Evolutionary conservation across 2,329 filamentous ascomycete species (phyloP), one percentile per base, ranked within the genome.

Genomic region (Aspergillus sp.): DNA sequence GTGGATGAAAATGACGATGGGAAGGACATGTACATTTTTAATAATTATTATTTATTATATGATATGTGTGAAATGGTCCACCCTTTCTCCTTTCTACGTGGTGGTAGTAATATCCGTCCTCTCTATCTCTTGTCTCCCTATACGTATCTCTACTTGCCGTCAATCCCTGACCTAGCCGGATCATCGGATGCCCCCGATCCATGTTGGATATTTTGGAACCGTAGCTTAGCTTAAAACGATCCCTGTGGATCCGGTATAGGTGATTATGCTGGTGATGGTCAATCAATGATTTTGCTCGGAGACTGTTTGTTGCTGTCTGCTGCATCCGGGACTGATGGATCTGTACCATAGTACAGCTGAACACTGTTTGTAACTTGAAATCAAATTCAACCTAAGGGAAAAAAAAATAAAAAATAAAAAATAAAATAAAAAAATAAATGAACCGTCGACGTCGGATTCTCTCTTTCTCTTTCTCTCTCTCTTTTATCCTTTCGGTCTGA

Each of bases 401-500:
- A 32, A 42, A 32, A 30, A 42, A 29, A 41, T 29, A 9, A 28
- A 40, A 40, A 40, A 8, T 19, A 39, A 19, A 39, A 39, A 39
- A 7, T 26, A n/a, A 29, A 41, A 30, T 32, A 5, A 30, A 29
- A 41, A 41, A 19, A 41, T 1, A 10, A 28, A 10, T 41, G 40
- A 41, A 41, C 40, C 27, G 40, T 48, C 29, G 19, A 38, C 7
- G 45, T 43, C 5, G 36, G 12, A 19, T 52, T 48, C 42, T 49
- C 32, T 38, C 49, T 42, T 41, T 36, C 44, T 38, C 43, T 44
- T 56, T 50, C 42, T 52, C 52, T 51, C 57, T 52, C 48, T 51
- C 33, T 41, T 36, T 42, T 29, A 56, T 57, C 53, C 51, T 48
- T 44, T 12, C 28, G 8, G 29, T 26, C 35, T 30, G 28, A 41